These are phyloP conservation scores for Elongisporangium undulatum DNA, from an alignment of 352 stramenopile genomes.

Conservation along the genomic window DNA sequence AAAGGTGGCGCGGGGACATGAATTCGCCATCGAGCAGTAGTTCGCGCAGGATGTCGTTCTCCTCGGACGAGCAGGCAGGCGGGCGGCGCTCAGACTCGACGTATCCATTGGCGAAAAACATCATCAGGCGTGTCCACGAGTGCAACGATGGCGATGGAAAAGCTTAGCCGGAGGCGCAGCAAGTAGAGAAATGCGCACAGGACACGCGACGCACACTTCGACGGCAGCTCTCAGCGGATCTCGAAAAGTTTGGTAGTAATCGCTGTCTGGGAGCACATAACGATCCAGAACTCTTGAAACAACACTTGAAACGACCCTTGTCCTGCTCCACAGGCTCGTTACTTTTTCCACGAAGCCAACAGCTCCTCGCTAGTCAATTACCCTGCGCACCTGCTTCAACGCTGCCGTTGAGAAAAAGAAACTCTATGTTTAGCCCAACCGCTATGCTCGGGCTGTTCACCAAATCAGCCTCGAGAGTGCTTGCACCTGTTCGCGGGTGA, in stretches of 20 bases:
- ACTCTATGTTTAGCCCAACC: conserved; percentile 9
- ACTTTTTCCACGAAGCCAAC: conserved; percentile 12
- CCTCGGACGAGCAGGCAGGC: conserved; percentile 39
- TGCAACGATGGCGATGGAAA: conserved; percentile 9
- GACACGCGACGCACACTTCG: conserved; percentile 11
- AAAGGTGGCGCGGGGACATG: conserved; percentile 48
- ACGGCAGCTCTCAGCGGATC: conserved; percentile 25
- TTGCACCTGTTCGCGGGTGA: neutral
- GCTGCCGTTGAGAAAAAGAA: conserved; percentile 17
- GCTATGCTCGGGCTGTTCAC: neutral
- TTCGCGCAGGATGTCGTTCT: conserved; percentile 74
- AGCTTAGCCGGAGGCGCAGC: conserved; percentile 13
- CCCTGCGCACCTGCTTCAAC: neutral
- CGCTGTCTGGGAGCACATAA: conserved; percentile 3
- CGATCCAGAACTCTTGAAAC: conserved; percentile 8
- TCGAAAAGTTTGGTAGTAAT: neutral
- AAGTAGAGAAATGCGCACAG: conserved; percentile 15
- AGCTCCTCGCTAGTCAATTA: neutral
- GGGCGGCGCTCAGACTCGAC: conserved; percentile 56
- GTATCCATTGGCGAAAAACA: conserved; percentile 76
- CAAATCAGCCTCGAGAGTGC: neutral
- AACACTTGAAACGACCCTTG: conserved; percentile 13
- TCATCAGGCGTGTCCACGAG: conserved; percentile 12
- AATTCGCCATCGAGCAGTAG: conserved; percentile 69
- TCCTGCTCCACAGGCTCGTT: conserved; percentile 3